These are phyloP conservation scores for Apiotrichum porosum DNA, from an alignment of 1,284 basidiomycete species.

Conservation along the genomic window DNA sequence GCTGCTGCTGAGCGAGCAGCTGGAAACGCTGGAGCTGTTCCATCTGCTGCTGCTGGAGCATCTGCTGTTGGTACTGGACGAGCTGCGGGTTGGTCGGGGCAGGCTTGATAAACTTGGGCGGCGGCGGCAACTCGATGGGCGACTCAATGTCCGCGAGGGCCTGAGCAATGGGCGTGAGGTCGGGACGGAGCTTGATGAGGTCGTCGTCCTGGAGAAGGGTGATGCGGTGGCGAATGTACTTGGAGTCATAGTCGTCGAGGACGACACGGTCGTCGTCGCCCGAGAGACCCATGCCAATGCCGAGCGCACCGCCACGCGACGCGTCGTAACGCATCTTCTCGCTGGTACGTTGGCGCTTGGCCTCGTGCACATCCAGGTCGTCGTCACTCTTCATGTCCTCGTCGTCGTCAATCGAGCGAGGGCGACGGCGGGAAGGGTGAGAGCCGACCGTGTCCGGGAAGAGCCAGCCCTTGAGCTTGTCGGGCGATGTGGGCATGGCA, in stretches of 20 bases:
- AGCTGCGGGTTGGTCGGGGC: constrained; percentile 30
- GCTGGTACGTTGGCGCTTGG: constrained; percentile 31
- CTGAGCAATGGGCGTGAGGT: constrained; percentile 27
- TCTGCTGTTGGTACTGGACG: constrained; percentile 25
- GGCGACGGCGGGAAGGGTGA: constrained; percentile 17
- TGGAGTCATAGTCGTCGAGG: constrained; percentile 47
- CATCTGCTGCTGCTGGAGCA: constrained; percentile 40
- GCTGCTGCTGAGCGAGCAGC: constrained; percentile 36
- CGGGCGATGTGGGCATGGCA: constrained; percentile 20
- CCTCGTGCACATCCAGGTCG: constrained; percentile 2
- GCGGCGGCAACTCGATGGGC: constrained; percentile 38
- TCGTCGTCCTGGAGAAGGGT: constrained; percentile 40
- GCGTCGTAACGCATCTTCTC: constrained; percentile 46
- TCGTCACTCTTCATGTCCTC: constrained; percentile 9
- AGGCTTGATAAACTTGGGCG: constrained; percentile 42
- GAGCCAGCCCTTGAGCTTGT: constrained; percentile 27
- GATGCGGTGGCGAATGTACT: constrained; percentile 43
- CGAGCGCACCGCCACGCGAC: constrained; percentile 38
- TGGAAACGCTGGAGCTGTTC: constrained; percentile 40
- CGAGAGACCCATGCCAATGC: constrained; percentile 46
- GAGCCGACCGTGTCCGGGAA: constrained; percentile 28
- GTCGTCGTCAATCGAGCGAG: constrained; percentile 30
- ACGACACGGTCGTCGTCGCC: constrained; percentile 45
- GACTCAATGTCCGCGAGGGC: constrained; percentile 30
- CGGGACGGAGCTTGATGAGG: constrained; percentile 36